phyloP scores from a whole-genome alignment of 805 yeast species.

The Yamadazyma laniorum region DNA sequence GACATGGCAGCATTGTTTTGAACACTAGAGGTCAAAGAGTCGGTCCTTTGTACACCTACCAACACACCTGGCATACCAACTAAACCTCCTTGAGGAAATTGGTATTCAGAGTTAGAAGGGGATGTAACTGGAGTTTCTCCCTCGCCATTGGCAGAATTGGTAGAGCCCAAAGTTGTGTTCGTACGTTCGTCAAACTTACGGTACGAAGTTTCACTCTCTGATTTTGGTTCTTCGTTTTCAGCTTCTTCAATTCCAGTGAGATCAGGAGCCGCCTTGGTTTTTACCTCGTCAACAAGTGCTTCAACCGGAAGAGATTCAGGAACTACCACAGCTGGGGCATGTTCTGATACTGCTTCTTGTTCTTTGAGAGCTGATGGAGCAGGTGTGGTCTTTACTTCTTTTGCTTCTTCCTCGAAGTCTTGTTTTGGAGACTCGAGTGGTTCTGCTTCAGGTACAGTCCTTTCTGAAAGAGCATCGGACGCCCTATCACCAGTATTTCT shows the following conservation, averaged over 20 bases:
- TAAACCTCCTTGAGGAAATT: conserved; percentile 42
- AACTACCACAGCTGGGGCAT: neutral
- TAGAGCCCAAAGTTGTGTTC: conserved; percentile 33
- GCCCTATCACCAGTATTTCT: no score
- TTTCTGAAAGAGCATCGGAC: no score
- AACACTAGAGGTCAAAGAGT: conserved; percentile 84
- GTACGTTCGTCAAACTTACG: conserved; percentile 16
- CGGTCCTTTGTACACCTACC: conserved; percentile 58
- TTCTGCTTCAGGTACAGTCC: neutral
- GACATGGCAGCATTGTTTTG: conserved; percentile 90
- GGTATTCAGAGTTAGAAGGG: conserved; percentile 48
- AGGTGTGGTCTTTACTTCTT: neutral
- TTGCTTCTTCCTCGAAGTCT: neutral
- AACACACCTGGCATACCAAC: conserved; percentile 44
- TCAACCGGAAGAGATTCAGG: conserved; percentile 10
- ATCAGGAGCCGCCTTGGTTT: conserved; percentile 24
- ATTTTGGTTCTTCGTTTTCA: conserved; percentile 7
- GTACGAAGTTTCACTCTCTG: conserved; percentile 20
- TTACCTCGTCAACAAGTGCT: conserved; percentile 26
- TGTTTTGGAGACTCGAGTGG: no score
- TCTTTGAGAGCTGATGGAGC: neutral
- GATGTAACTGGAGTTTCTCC: conserved; percentile 49
- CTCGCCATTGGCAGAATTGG: conserved; percentile 35
- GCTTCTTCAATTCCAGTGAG: conserved; percentile 27
- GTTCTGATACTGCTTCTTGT: neutral